Evolutionary conservation across 805 yeast genomes (phyloP), one percentile per base, ranked within the genome.

Genomic region (Starmerella scarabaei): DNA sequence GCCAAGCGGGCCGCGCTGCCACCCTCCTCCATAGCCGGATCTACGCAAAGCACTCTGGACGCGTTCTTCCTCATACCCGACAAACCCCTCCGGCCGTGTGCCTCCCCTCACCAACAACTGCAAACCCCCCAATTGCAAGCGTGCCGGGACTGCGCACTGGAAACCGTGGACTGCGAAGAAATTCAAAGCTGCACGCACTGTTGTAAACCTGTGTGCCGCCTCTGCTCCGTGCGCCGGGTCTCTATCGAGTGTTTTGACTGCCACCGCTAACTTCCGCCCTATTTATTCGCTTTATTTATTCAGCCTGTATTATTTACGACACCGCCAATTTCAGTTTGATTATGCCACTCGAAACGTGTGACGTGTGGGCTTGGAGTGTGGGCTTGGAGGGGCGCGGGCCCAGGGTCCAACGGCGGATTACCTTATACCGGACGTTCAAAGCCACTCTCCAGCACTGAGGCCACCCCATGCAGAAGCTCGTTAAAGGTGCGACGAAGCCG

Each of bases 401-500:
- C n/a, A n/a, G n/a, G n/a, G n/a, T n/a, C n/a, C n/a, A n/a, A n/a
- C n/a, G n/a, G n/a, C n/a, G n/a, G n/a, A n/a, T n/a, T n/a, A n/a
- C n/a, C n/a, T n/a, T n/a, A n/a, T n/a, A n/a, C n/a, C n/a, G n/a
- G n/a, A n/a, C n/a, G n/a, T n/a, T n/a, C n/a, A n/a, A n/a, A n/a
- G n/a, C n/a, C n/a, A n/a, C n/a, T n/a, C n/a, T n/a, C n/a, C n/a
- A n/a, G n/a, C n/a, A n/a, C n/a, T n/a, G n/a, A n/a, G n/a, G n/a
- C n/a, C n/a, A n/a, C n/a, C n/a, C n/a, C n/a, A 53, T 53, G 56
- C 52, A 45, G 45, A 52, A 52, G 49, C 47, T 52, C 19, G 54
- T 53, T 33, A 53, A 49, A 41, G 56, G 56, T 21, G 56, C 56
- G 15, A 52, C 55, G 24, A 53, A 53, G 50, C 56, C 55, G 21